A percentile compares a stretch with the other conserved stretches of the same genome.
Evolutionary conservation across 148 eudicot species (phyloP).

Genomic region (Polygonum maritimum): DNA sequence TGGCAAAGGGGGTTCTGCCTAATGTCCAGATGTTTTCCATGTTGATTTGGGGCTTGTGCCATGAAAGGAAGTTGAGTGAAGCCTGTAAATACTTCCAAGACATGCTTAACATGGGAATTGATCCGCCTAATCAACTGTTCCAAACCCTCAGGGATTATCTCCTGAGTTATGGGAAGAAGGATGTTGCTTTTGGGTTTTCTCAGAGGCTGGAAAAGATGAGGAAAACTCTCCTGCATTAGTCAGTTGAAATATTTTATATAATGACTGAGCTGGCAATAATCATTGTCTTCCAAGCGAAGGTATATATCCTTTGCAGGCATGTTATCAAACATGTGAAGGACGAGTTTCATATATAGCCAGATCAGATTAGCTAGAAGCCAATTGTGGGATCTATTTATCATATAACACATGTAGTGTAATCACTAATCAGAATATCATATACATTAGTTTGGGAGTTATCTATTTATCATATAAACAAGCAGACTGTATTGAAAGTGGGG

Average conservation of each 20-base stretch:
- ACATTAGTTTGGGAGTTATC: too few relatives aligned
- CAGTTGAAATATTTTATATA: background rate
- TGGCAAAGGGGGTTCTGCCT: conserved; percentile 62
- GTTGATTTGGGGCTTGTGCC: conserved; percentile 52
- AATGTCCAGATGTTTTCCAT: conserved; percentile 67
- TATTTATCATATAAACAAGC: too few relatives aligned
- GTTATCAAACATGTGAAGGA: conserved; percentile 34
- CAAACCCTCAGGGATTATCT: conserved; percentile 52
- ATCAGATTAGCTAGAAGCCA: too few relatives aligned
- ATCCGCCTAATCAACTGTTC: conserved; percentile 64
- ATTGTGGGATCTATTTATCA: too few relatives aligned
- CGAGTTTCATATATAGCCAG: conserved; percentile 19
- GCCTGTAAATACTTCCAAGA: conserved; percentile 60
- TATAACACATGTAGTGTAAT: too few relatives aligned
- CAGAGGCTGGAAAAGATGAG: conserved; percentile 32
- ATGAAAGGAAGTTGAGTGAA: conserved; percentile 47
- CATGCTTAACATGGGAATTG: conserved; percentile 75
- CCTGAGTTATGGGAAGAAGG: conserved; percentile 57
- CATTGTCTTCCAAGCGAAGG: conserved; percentile 70
- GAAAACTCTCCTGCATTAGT: background rate
- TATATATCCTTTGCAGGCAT: conserved; percentile 56
- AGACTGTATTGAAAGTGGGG: too few relatives aligned
- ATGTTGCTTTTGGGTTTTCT: conserved; percentile 30
- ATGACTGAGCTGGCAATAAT: conserved; percentile 31
- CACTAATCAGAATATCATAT: too few relatives aligned